Conservation (phyloP, 2,329 filamentous ascomycete species). For the Sphaerostilbella broomeana region DNA sequence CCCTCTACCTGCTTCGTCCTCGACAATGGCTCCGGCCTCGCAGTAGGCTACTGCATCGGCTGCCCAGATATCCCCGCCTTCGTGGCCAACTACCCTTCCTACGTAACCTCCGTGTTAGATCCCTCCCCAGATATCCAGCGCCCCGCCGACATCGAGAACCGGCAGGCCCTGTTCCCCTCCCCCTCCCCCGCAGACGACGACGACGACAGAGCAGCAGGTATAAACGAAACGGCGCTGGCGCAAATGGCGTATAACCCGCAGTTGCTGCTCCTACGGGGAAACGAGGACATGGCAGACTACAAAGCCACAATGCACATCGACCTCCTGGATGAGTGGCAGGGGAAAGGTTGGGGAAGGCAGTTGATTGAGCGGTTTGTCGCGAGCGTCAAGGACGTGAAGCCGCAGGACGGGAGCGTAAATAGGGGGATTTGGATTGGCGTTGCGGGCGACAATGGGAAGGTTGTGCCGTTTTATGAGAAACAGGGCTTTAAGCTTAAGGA, state of each 20-base stretch:
- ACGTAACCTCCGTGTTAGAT: conserved; percentile 31
- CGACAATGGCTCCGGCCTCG: conserved; percentile 38
- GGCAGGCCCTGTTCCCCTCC: conserved; percentile 26
- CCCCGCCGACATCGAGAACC: conserved; percentile 20
- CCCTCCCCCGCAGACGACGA: too few relatives aligned
- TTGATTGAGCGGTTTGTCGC: conserved; percentile 36
- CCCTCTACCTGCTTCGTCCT: conserved; percentile 41
- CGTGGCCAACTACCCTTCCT: conserved; percentile 31
- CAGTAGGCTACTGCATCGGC: conserved; percentile 46
- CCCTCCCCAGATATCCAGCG: conserved; percentile 18
- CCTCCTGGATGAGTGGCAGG: conserved; percentile 36
- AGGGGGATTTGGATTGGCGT: conserved; percentile 39
- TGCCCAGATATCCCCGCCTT: conserved; percentile 37
- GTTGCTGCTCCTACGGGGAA: conserved; percentile 33
- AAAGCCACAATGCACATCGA: conserved; percentile 46
- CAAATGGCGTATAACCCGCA: conserved; percentile 37
- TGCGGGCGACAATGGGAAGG: conserved; percentile 39
- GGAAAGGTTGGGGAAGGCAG: conserved; percentile 38
- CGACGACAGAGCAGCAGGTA: conserved; percentile 19
- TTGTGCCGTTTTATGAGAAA: conserved; percentile 43
- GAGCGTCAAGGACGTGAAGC: conserved; percentile 24
- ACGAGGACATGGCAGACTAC: conserved; percentile 29
- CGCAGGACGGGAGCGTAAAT: conserved; percentile 6
- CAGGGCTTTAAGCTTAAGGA: conserved; percentile 37
- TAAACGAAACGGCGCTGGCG: conserved; percentile 27